These are phyloP conservation scores for Stephania japonica DNA, from an alignment of 164 flowering plant species.

Conservation along the genomic window DNA sequence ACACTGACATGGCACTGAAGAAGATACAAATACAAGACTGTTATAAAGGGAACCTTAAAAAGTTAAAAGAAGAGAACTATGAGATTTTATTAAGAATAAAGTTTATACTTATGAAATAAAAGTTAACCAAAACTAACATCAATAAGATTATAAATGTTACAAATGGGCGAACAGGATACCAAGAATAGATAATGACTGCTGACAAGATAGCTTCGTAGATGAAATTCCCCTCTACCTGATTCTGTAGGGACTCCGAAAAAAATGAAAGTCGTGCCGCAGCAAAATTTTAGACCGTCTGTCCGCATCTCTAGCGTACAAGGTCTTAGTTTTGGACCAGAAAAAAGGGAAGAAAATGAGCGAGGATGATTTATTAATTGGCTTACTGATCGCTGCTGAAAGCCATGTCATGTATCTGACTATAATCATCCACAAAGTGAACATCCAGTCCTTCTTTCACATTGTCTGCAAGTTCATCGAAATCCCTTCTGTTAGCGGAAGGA, in stretches of 20 bases:
- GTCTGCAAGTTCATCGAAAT: conserved; percentile 80
- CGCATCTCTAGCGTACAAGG: not conserved
- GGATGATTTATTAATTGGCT: conserved; percentile 11
- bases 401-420: conserved; percentile 63
- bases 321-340: conserved; percentile 1
- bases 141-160: conserved; percentile 6
- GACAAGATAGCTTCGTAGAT: not conserved
- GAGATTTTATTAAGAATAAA: not conserved
- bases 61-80: not conserved
- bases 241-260: not conserved
- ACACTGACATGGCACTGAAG: not conserved
- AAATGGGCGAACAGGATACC: not conserved
- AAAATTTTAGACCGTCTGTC: conserved; percentile 1
- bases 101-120: not conserved
- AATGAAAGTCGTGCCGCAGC: not conserved
- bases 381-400: conserved; percentile 45
- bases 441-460: conserved; percentile 95
- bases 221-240: not conserved
- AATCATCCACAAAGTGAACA: conserved; percentile 85
- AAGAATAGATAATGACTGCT: not conserved
- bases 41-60: too few species aligned
- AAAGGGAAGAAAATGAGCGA: not conserved
- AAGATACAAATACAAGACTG: not conserved
- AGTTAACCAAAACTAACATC: not conserved
- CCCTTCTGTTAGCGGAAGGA: conserved; percentile 83